Evolutionary conservation across 805 yeast genomes (phyloP).

Genomic region (Tetrapisispora taiwanensis): DNA sequence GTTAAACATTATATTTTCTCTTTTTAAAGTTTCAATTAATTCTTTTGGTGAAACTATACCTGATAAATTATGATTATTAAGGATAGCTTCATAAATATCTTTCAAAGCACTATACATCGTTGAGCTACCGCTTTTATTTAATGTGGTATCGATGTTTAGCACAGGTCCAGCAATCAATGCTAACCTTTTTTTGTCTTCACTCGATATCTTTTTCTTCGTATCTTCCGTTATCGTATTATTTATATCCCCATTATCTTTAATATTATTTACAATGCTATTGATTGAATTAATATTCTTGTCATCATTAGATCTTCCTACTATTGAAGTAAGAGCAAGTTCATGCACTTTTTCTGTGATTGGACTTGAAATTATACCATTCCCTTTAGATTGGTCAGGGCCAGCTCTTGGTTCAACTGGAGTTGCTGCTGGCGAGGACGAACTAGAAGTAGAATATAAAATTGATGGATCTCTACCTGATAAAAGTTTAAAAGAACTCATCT

Average conservation of each 20-base stretch:
- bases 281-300: neutral
- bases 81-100: conserved; percentile 77
- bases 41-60: conserved; percentile 82
- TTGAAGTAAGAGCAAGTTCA: conserved; percentile 18
- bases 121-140: conserved; percentile 33
- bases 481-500: neutral
- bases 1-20: conserved; percentile 75
- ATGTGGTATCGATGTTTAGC: conserved; percentile 58
- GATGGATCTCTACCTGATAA: neutral
- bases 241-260: neutral
- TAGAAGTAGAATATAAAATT: neutral
- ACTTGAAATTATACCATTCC: conserved; percentile 11
- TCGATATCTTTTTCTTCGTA: conserved; percentile 16
- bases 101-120: conserved; percentile 58
- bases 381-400: neutral
- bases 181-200: conserved; percentile 67
- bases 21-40: conserved; percentile 65
- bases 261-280: neutral
- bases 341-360: conserved; percentile 22
- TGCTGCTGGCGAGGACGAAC: neutral
- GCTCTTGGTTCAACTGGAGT: neutral
- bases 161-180: conserved; percentile 79
- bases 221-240: neutral
- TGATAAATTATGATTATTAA: conserved; percentile 53
- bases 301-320: conserved; percentile 20